phyloP scores from a whole-genome alignment of 228 moss, liverwort and hornwort genomes.

The Sphagnum fallax region DNA sequence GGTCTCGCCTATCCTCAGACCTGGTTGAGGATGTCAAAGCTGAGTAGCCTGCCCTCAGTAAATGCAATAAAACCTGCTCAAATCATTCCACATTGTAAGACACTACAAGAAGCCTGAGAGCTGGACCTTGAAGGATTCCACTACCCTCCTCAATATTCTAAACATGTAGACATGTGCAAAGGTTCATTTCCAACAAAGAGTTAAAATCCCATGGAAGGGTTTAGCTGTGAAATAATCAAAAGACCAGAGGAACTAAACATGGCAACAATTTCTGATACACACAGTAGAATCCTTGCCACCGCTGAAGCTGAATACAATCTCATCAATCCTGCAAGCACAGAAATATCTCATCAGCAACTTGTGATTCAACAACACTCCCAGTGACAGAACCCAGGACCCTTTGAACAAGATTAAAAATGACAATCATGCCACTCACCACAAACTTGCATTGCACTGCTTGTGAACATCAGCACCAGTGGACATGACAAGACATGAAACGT shows the following conservation, averaged over 20 bases:
- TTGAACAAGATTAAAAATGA: too few relatives aligned
- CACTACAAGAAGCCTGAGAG: too few relatives aligned
- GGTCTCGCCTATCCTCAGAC: background rate
- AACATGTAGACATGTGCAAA: background rate
- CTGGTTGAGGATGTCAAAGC: background rate
- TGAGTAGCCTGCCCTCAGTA: conserved; percentile 21
- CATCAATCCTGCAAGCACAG: conserved; percentile 19
- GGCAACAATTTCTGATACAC: background rate
- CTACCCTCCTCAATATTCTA: too few relatives aligned
- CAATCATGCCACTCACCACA: background rate
- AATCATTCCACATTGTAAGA: too few relatives aligned
- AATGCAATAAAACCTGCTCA: conserved; percentile 22
- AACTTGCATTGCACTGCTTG: background rate
- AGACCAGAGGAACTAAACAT: too few relatives aligned
- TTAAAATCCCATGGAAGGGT: too few relatives aligned
- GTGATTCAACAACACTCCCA: too few relatives aligned
- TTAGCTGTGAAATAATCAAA: too few relatives aligned
- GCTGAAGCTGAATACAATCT: conserved; percentile 30
- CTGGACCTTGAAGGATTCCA: too few relatives aligned
- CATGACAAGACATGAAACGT: background rate
- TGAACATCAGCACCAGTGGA: background rate
- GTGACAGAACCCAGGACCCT: too few relatives aligned
- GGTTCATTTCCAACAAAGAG: too few relatives aligned
- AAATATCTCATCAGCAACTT: too few relatives aligned
- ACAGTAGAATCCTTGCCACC: conserved; percentile 33